Conservation (phyloP, 805 yeast species). For the Cyberlindnera samutprakarnensis region DNA sequence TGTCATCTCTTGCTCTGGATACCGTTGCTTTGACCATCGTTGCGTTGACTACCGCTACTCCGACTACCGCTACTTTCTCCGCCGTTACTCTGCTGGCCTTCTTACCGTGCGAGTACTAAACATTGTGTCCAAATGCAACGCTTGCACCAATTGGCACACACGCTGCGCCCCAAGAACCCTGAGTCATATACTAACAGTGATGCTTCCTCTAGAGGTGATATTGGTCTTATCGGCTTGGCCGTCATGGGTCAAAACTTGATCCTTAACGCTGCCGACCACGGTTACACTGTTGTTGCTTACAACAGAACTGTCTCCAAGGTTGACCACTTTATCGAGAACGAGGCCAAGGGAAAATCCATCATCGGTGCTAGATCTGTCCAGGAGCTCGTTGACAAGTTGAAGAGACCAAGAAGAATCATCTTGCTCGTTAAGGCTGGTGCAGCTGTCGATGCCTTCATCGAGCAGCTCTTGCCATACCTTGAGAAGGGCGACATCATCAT, state of each 20-base stretch:
- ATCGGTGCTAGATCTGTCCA: conserved; percentile 90
- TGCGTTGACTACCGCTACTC: too few species aligned
- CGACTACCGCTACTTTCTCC: too few species aligned
- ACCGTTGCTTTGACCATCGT: too few species aligned
- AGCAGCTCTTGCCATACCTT: conserved; percentile 80
- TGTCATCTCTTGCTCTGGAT: too few species aligned
- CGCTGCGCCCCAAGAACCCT: too few species aligned
- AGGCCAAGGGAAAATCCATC: conserved; percentile 96
- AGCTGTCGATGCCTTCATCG: conserved; percentile 89
- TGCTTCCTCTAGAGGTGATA: conserved; percentile 62
- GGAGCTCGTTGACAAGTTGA: conserved; percentile 81
- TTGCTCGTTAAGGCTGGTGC: conserved; percentile 93
- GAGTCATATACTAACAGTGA: conserved; percentile 13
- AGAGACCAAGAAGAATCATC: conserved; percentile 95
- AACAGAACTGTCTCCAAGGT: conserved; percentile 97
- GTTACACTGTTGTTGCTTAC: conserved; percentile 95
- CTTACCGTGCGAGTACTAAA: too few species aligned
- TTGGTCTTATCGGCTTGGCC: conserved; percentile 98
- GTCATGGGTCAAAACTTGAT: conserved; percentile 99
- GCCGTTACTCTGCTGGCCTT: too few species aligned
- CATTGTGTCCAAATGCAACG: too few species aligned
- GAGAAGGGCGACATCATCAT: conserved; percentile 97
- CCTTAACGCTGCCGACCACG: conserved; percentile 97
- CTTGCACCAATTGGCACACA: too few species aligned
- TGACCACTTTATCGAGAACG: conserved; percentile 86